Base-by-base conservation (phyloP, 2,329 filamentous ascomycete genomes). In the Penicillium sp. region DNA sequence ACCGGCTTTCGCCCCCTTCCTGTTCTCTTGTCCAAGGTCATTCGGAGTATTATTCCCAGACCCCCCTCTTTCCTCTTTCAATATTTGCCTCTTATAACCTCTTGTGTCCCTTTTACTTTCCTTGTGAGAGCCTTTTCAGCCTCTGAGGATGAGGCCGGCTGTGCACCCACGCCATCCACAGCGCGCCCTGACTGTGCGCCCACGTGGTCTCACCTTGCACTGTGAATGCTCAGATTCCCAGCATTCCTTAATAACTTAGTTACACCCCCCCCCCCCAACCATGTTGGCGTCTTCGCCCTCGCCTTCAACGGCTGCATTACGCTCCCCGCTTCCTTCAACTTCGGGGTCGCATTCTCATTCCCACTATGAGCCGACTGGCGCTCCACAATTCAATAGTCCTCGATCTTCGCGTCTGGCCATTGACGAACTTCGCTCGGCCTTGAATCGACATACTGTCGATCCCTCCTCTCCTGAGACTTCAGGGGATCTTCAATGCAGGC, bases 261-360 rank as follows among this genome's bases (percentile, higher is more conserved):
- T 24, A 39, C 43, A 10, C 35, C 24, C 28, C 19, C 22, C 6
- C 2, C n/a, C n/a, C n/a, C n/a, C n/a, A 19, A 49, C 47, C 48
- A 70, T 71, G 67, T 64, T 71, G 60, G 62, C 67, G 53, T 71
- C 70, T 26, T 72, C 69, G 52, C 67, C 70, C 37, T 71, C 69
- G 48, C 67, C 69, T 24, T 64, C 65, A 22, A 66, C 68, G 53
- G 62, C 65, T 51, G 63, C 67, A 45, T 59, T 71, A 55, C 68
- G 66, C 54, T 61, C 56, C 43, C 57, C 57, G 49, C 55, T 53
- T 35, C 48, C 55, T 49, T 54, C 58, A 31, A 55, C 57, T 43
- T 53, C 56, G 45, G 55, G 48, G 19, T 43, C 57, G 43, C 50
- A 53, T 53, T 60, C 54, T 33, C 64, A 66, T 53, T 59, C 54